Base-by-base conservation (phyloP, 2,329 filamentous ascomycete genomes). In the Acrocalymma vagum region DNA sequence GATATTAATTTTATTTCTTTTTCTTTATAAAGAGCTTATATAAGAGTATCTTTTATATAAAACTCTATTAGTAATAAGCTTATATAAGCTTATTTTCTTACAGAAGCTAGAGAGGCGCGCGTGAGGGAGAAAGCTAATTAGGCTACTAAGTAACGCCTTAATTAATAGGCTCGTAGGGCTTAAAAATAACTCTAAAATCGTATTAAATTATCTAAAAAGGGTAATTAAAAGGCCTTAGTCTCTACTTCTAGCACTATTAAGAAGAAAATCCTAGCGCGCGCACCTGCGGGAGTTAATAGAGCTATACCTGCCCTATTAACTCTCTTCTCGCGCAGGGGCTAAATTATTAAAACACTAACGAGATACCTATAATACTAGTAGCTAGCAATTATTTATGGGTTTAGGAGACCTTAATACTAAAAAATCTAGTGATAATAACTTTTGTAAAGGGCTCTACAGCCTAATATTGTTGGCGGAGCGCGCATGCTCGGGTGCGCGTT, bases 401-500 rank as follows among this genome's bases (percentile, higher is more conserved):
- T 6, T 30, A 6, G 15, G 30, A 33, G 20, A 23, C 17, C 30
- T 33, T 14, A 33, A 33, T 17, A 18, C 18, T 23, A 33, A 23
- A 33, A 23, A 33, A 21, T 33, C 20, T 33, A 9, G 14, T 33
- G 17, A 33, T 33, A 23, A 6, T 33, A 33, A 18, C 20, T 16
- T 22, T 33, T 33, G 11, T 33, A 17, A 11, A 5, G 8, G 28
- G 17, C 28, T 30, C 14, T 30, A 30, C 20, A 30, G 28, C 14
- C 28, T 30, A 9, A 30, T 30, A 17, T 30, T 30, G 5, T 4
- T 15, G 28, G 28, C 28, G n/a, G n/a, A n/a, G n/a, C n/a, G n/a
- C n/a, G n/a, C n/a, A n/a, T n/a, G n/a, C n/a, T 21, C 9, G 16
- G 20, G 30, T 8, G 16, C 9, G 30, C 5, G 20, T 11, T 11